These are phyloP conservation scores for Solanum habrochaites DNA, from an alignment of 257 asterid species.

Conservation along the genomic window DNA sequence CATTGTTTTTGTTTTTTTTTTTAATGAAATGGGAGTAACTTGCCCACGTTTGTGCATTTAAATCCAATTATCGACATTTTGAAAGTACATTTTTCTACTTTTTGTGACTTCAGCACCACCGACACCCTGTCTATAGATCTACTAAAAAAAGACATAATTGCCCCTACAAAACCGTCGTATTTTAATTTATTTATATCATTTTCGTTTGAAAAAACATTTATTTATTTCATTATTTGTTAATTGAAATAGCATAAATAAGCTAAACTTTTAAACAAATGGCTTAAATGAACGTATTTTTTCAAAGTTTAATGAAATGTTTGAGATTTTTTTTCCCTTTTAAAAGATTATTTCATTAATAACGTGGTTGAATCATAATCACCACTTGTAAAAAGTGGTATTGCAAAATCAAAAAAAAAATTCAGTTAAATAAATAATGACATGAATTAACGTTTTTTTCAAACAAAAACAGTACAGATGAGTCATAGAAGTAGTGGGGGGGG, in stretches of 20 bases:
- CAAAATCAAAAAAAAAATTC: too few relatives aligned
- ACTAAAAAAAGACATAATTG: neutral
- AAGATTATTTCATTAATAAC: neutral
- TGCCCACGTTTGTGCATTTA: neutral
- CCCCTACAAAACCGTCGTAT: neutral
- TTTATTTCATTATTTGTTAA: too few relatives aligned
- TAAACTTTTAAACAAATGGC: too few relatives aligned
- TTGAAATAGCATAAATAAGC: neutral
- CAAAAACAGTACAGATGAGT: too few relatives aligned
- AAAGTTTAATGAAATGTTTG: too few relatives aligned
- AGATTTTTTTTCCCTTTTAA: neutral
- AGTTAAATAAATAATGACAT: too few relatives aligned
- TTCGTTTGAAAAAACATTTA: too few relatives aligned
- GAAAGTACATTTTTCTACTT: neutral
- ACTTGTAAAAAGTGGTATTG: neutral
- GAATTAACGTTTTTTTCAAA: neutral
- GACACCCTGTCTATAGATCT: neutral
- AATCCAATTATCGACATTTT: neutral
- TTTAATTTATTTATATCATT: too few relatives aligned
- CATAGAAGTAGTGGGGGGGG: too few relatives aligned
- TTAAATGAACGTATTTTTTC: too few relatives aligned
- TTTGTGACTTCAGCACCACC: neutral
- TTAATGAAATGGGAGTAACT: neutral
- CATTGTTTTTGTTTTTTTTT: neutral
- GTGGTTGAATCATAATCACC: neutral